Conservation (phyloP, 108 stramenopile genomes). For the Schizochytrium sp. region DNA sequence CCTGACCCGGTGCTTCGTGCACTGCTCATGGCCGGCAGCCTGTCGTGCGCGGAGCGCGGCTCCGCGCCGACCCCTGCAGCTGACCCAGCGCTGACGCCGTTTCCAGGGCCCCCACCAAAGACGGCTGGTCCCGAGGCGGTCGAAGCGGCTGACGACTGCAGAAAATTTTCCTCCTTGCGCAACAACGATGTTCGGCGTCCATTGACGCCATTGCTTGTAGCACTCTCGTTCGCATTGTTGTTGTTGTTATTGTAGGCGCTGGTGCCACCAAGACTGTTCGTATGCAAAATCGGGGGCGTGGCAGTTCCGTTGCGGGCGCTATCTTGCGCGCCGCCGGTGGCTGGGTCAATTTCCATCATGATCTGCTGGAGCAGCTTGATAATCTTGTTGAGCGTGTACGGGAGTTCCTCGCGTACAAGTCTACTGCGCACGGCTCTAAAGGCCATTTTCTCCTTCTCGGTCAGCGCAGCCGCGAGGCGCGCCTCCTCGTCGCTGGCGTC, state of each 20-base stretch:
- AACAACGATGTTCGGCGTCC: no score
- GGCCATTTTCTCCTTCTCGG: not conserved
- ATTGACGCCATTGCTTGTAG: no score
- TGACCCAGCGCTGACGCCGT: not conserved
- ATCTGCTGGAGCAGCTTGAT: conserved; percentile 9
- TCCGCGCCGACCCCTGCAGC: not conserved
- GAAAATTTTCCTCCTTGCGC: no score
- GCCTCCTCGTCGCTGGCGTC: not conserved
- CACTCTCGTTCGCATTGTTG: no score
- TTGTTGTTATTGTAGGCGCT: not conserved
- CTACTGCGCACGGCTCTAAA: not conserved
- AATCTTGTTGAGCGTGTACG: not conserved
- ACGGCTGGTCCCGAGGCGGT: no score
- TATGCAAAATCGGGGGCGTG: not conserved
- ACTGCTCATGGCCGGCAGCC: not conserved
- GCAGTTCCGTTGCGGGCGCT: not conserved
- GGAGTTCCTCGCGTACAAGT: not conserved
- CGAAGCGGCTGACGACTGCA: no score
- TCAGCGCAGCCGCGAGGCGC: not conserved
- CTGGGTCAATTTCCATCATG: not conserved
- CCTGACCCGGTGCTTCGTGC: not conserved
- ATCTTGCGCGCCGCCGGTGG: not conserved
- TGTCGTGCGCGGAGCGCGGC: not conserved
- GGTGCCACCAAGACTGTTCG: not conserved
- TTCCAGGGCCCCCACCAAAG: no score